Evolutionary conservation across 78 protist genomes (phyloP), one percentile per base, ranked within the genome.

Genomic region (Anaeramoeba ignava): DNA sequence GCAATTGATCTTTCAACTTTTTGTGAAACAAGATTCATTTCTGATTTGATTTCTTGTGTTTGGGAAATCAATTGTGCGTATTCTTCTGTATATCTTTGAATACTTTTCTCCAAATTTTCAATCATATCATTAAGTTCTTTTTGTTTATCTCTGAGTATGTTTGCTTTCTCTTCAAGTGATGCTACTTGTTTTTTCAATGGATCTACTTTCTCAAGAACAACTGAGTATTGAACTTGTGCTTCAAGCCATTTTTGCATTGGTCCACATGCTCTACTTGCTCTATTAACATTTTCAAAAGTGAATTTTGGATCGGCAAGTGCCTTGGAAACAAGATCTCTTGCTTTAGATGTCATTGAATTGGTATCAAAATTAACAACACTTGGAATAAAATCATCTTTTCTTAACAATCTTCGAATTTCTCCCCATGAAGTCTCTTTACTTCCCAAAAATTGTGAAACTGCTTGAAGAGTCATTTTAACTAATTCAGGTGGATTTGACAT

Each of bases 181-280:
- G 39, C 87, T 82, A 94, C 88, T 78, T 94, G 92, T 27, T 80
- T 83, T 3, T 95, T 85, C 37, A 94, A 85, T 68, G 98, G 98
- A 39, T 85, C 91, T 41, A 96, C 89, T 40, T 86, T 73, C 73
- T 86, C 92, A 34, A 91, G 81, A 40, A 95, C 93, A n/a, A 83
- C 88, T 1, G 93, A 40, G 84, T 87, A 96, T 54, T 3, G 27
- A 40, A 93, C 42, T 88, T 92, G 95, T 0, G 97, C 94, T 8
- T 23, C 2, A 8, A 90, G 91, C 99, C 98, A 96, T 83, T 93
- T 88, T 78, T 90, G 90, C 37, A 96, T 85, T 17, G 99, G 98
- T n/a, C 99, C 99, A 68, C 93, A 88, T n/a, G 97, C 97, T 42
- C 89, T 85, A 34, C 89, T 82, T 2, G 97, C 93, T 2, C 89